These are phyloP conservation scores for Capronia coronata DNA, from an alignment of 2,329 filamentous ascomycete genomes.

Conservation along the genomic window DNA sequence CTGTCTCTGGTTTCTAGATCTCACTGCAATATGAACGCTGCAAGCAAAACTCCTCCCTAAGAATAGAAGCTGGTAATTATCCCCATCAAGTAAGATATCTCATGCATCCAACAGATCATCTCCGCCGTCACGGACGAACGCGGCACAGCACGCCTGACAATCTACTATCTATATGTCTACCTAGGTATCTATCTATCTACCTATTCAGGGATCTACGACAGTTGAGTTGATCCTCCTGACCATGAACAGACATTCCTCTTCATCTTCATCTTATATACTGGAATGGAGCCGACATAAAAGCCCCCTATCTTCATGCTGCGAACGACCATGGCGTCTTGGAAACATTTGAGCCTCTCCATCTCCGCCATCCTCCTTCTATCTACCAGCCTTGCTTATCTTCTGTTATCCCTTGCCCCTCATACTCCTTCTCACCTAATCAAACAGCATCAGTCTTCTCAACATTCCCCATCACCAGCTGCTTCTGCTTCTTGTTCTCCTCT, in stretches of 20 bases:
- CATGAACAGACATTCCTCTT: too few relatives aligned
- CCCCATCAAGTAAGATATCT: too few relatives aligned
- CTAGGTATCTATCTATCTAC: background rate
- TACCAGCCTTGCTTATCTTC: slow-evolving; percentile 18
- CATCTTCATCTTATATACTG: background rate
- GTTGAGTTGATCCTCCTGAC: too few relatives aligned
- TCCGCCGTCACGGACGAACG: slow-evolving; percentile 1
- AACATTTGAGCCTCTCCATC: slow-evolving; percentile 6
- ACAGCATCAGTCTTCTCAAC: too few relatives aligned
- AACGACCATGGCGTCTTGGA: slow-evolving; percentile 11
- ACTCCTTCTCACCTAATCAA: too few relatives aligned
- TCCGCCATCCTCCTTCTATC: slow-evolving; percentile 12
- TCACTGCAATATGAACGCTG: too few relatives aligned
- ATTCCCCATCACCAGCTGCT: too few relatives aligned
- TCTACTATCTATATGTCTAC: too few relatives aligned
- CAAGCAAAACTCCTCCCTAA: too few relatives aligned
- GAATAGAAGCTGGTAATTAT: too few relatives aligned
- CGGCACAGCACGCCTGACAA: too few relatives aligned
- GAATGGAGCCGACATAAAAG: background rate
- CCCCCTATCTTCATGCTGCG: background rate
- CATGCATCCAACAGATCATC: slow-evolving; percentile 1
- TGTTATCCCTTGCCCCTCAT: slow-evolving; percentile 1
- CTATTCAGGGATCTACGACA: background rate
- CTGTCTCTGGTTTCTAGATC: too few relatives aligned
- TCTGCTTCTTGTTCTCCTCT: background rate